Evolutionary conservation across 805 yeast genomes (phyloP).

Genomic region (Brettanomyces custersianus): DNA sequence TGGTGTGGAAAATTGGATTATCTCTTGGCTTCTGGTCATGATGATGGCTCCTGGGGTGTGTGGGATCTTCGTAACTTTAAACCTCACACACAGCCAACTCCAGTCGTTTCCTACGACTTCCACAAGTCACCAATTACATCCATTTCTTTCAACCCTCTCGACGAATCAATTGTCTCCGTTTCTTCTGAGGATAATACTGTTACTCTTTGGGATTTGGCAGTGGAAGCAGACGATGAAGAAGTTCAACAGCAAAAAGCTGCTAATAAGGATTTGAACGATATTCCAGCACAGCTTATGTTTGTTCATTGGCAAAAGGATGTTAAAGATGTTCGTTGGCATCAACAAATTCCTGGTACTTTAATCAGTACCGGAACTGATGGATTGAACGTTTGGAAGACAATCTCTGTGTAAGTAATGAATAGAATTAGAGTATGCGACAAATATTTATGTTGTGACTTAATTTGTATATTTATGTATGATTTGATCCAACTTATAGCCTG

Average conservation of each 20-base stretch:
- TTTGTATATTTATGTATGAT: too few species aligned
- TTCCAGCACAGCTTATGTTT: slow-evolving; percentile 91
- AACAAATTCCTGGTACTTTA: slow-evolving; percentile 91
- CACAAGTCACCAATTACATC: slow-evolving; percentile 91
- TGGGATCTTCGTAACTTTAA: slow-evolving; percentile 93
- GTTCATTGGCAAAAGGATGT: slow-evolving; percentile 98
- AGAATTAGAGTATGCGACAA: neutral
- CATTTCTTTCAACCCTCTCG: slow-evolving; percentile 88
- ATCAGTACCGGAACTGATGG: slow-evolving; percentile 96
- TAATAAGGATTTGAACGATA: slow-evolving; percentile 70
- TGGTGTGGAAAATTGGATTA: slow-evolving; percentile 89
- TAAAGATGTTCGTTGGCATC: slow-evolving; percentile 97
- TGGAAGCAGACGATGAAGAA: slow-evolving; percentile 97
- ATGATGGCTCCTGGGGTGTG: slow-evolving; percentile 94
- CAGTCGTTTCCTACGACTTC: slow-evolving; percentile 93
- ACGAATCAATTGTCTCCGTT: slow-evolving; percentile 92
- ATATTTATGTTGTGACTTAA: too few species aligned
- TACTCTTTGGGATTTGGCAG: slow-evolving; percentile 95
- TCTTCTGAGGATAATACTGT: slow-evolving; percentile 96
- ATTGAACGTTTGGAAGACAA: slow-evolving; percentile 90
- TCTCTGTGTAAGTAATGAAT: slow-evolving; percentile 57
- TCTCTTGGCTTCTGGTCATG: slow-evolving; percentile 90
- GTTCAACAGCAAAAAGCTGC: slow-evolving; percentile 77
- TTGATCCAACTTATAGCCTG: too few species aligned
- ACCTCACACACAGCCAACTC: slow-evolving; percentile 49